Base-by-base conservation (phyloP, 805 yeast genomes). In the Suhomyces faveliae region DNA sequence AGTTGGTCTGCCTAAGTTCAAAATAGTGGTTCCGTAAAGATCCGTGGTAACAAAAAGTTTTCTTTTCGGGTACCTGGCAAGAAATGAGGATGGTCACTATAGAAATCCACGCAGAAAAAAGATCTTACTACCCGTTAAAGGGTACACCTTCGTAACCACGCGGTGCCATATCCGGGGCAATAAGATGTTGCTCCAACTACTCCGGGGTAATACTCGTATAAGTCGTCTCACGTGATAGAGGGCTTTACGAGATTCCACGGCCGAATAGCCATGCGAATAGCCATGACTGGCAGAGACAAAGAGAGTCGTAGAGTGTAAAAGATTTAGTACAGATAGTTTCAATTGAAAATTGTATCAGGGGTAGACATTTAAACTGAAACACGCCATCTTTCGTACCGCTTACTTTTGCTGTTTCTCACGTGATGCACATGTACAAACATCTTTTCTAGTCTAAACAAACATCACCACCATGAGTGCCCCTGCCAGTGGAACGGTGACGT, bases 401-500 rank as follows among this genome's bases (percentile, higher is more conserved):
- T n/a, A n/a, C n/a, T n/a, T n/a, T n/a, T n/a, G n/a, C n/a, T n/a
- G n/a, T n/a, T 27, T 2, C 15, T 33, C 37, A 33, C 37, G 37
- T 33, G 37, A 33, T 17, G 12, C 8, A 3, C 12, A 33, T 17
- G 15, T 33, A 9, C 19, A 33, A 17, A 33, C 37, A 33, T 9
- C 37, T 33, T 33, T 33, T 12, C 7, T 13, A 10, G 9, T 33
- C 21, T 17, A 33, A 17, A 17, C 37, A 33, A 17, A 33, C 37
- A 4, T 8, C 19, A 8, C 21, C 37, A 43, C 12, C 29, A 43
- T 33, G 46, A 43, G 43, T 50, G 44, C 30, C 13, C 44, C 44
- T 12, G 20, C 44, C n/a, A 19, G 27, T 9, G 40, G 29, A 39
- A 22, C 25, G 22, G 44, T 42, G 25, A 19, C 50, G 7, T 48